A percentile compares a stretch with the other conserved stretches of the same genome.
phyloP scores from a whole-genome alignment of 805 yeast species.

The Ogataea sp. region DNA sequence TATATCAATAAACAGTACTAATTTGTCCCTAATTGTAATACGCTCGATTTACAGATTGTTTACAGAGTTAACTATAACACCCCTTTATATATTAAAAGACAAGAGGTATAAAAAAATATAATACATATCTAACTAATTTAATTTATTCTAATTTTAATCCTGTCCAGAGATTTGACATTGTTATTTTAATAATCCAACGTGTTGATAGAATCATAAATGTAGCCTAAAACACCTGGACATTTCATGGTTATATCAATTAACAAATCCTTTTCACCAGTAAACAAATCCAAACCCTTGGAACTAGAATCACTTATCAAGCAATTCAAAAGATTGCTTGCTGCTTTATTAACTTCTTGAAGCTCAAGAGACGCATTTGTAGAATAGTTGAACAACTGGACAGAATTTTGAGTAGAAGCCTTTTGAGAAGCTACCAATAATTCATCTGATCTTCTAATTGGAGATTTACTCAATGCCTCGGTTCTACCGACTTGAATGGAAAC shows the following conservation, averaged over 20 bases:
- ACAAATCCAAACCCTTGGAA: constrained; percentile 24
- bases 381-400: constrained; percentile 23
- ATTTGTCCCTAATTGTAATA: no score
- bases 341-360: constrained; percentile 32
- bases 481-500: constrained; percentile 42
- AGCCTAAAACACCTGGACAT: constrained; percentile 25
- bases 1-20: no score
- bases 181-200: constrained; percentile 14
- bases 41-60: no score
- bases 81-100: no score
- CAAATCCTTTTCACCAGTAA: constrained; percentile 22
- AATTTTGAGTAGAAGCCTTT: constrained; percentile 19
- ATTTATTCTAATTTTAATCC: no score
- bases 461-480: constrained; percentile 26
- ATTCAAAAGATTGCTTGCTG: constrained; percentile 28
- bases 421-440: constrained; percentile 6
- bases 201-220: constrained; percentile 15
- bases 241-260: constrained; percentile 24
- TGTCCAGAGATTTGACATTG: no score
- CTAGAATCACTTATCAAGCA: constrained; percentile 24
- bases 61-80: no score
- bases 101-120: background rate
- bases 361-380: constrained; percentile 22
- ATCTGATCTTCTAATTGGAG: constrained; percentile 2
- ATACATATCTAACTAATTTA: background rate